Evolutionary conservation across 352 stramenopile genomes (phyloP), one percentile per base, ranked within the genome.

Genomic region (Peronospora belbahrii): DNA sequence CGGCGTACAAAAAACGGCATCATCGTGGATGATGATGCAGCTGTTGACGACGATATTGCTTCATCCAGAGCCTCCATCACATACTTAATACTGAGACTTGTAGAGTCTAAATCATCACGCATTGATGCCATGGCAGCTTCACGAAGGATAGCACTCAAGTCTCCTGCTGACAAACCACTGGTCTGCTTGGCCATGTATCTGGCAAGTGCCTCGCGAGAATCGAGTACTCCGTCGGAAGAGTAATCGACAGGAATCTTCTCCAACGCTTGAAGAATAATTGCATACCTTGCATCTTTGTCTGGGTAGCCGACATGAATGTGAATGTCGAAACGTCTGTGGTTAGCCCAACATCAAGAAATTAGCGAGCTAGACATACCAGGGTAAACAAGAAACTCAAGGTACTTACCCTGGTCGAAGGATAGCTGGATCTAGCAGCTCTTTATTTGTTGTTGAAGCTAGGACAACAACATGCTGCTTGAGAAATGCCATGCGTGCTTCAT

Each of bases 391-490:
- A 45, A 14, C 36, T 11, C 1, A 34, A 18, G 22, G 4, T 23
- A 56, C 60, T 19, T 76, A 89, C 82, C 84, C 85, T 15, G 85
- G 81, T 34, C 85, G 81, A 36, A 95, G 61, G 37, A 95, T 92
- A 2, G 85, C 73, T 44, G 83, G 76, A 51, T 95, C 85, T n/a
- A 95, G 52, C 11, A 75, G 62, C 20, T 74, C 59, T 32, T 86
- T 90, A 17, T 70, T 42, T 9, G 65, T 84, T 22, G 85, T 94
- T 6, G 79, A 89, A 4, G 83, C 85, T 8, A 95, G 65, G 25
- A 95, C 78, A 22, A 94, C 76, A 9, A 95, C 68, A 40, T 91
- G 79, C 24, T 90, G 60, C 60, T 85, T 83, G 25, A 94, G 59
- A 45, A 91, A 90, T 2, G 66, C 70, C 25, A 64, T 65, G 6